Conservation (phyloP, 768 basidiomycete species). For the Boletus coccyginus region DNA sequence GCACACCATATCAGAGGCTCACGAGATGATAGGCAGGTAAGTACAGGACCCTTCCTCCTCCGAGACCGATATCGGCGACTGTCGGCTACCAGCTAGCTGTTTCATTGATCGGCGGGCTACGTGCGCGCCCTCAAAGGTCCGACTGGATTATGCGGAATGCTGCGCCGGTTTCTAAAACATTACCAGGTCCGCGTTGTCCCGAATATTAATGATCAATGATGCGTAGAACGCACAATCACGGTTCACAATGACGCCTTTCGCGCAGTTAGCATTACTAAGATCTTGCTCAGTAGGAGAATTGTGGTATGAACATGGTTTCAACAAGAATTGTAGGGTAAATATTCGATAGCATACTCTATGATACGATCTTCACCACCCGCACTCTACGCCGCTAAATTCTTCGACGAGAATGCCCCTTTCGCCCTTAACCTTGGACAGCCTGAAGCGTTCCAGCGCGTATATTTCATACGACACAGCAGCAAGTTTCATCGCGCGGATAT, state of each 20-base stretch:
- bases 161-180: not conserved
- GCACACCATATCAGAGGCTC: too few species aligned
- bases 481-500: conserved; percentile 79
- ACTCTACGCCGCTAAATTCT: conserved; percentile 59
- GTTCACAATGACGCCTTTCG: not conserved
- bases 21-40: too few species aligned
- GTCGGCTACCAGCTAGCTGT: too few species aligned
- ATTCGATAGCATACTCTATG: not conserved
- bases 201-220: not conserved
- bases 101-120: too few species aligned
- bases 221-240: not conserved
- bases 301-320: not conserved
- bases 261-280: too few species aligned
- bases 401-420: conserved; percentile 54
- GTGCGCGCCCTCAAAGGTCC: too few species aligned
- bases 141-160: not conserved
- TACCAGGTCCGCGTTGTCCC: not conserved
- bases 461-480: conserved; percentile 74
- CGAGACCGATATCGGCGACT: too few species aligned
- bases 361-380: conserved; percentile 56
- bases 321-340: conserved; percentile 1
- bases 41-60: too few species aligned
- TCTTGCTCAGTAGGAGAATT: too few species aligned
- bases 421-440: conserved; percentile 65
- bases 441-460: conserved; percentile 75